These are phyloP conservation scores for Calonectria montana DNA, from an alignment of 2,329 filamentous ascomycete genomes.

Conservation along the genomic window DNA sequence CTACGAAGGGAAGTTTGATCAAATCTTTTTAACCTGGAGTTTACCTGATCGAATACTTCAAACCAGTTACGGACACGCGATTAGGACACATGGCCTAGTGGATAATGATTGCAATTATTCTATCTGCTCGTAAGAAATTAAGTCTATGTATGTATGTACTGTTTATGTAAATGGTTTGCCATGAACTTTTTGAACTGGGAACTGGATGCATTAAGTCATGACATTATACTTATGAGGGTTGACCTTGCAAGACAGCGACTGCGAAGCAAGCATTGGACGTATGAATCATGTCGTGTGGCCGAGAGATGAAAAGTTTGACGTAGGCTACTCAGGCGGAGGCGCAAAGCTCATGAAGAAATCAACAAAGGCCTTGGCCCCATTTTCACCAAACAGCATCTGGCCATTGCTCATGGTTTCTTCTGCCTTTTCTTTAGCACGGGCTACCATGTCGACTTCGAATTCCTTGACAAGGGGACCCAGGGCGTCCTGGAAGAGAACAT, in stretches of 20 bases:
- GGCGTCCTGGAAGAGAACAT: not conserved
- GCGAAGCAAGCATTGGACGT: too few relatives aligned
- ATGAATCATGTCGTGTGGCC: not conserved
- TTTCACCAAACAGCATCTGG: conserved; percentile 14
- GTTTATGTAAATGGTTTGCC: not conserved
- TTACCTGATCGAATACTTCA: not conserved
- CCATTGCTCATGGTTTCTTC: conserved; percentile 11
- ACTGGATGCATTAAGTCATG: not conserved
- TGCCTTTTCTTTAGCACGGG: conserved; percentile 7
- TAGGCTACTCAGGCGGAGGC: not conserved
- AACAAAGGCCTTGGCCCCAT: conserved; percentile 7
- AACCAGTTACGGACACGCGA: not conserved
- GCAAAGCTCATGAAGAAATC: conserved; percentile 1
- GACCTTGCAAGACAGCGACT: not conserved
- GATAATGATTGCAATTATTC: not conserved
- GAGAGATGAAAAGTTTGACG: not conserved
- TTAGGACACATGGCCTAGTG: not conserved
- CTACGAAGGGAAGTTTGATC: too few relatives aligned
- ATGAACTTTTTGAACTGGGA: not conserved
- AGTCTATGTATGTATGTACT: not conserved
- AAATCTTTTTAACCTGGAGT: too few relatives aligned
- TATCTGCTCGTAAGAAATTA: not conserved
- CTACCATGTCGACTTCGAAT: conserved; percentile 5
- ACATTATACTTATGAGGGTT: not conserved
- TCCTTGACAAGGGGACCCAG: not conserved